Conservation (phyloP, 140 eudicot species). For the Erigeron philadelphicus region DNA sequence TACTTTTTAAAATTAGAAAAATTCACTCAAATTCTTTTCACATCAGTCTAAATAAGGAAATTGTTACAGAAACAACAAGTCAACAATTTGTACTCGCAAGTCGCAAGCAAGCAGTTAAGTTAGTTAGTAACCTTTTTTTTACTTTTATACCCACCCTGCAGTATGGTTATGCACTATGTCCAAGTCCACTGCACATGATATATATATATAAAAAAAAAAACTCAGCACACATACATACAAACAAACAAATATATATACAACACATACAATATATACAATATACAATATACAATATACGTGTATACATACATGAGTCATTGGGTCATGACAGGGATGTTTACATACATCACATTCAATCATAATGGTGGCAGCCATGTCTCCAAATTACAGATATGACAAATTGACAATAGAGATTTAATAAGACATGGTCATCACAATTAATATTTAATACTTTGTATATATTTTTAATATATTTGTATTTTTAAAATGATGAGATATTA, state of each 20-base stretch:
- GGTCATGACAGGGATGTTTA: slow-evolving; percentile 20
- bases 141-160: not conserved
- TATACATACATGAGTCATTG: not conserved
- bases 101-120: not conserved
- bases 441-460: not conserved
- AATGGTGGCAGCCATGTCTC: slow-evolving; percentile 36
- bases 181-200: not conserved
- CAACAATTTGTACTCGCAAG: not conserved
- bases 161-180: not conserved
- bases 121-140: not conserved
- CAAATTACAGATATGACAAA: slow-evolving; percentile 19
- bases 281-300: not conserved
- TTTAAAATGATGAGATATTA: slow-evolving; percentile 20
- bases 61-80: too few species aligned
- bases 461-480: slow-evolving; percentile 4
- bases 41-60: too few species aligned
- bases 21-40: too few species aligned
- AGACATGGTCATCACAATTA: slow-evolving; percentile 3
- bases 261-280: not conserved
- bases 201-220: too few species aligned
- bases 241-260: not conserved
- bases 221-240: not conserved
- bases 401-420: slow-evolving; percentile 13
- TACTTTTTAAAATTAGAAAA: too few species aligned
- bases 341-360: slow-evolving; percentile 16